Base-by-base conservation (phyloP, 2,329 filamentous ascomycete species). In the Aspergillus sp. region DNA sequence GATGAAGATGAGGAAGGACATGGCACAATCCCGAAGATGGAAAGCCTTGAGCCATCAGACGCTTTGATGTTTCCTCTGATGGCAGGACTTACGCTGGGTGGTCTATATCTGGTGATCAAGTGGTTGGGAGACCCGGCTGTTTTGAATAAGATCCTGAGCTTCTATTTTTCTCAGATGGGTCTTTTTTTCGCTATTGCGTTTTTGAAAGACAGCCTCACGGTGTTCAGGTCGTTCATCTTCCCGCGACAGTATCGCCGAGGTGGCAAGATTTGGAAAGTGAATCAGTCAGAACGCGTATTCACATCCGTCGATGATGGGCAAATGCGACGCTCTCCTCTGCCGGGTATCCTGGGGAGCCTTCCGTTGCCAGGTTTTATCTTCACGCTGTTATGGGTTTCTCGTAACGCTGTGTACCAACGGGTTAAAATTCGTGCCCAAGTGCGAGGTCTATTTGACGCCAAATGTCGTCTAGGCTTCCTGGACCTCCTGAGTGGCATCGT, bases 51-150 rank as follows among this genome's bases (percentile, higher is more conserved):
- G 6, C 82, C 86, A 1, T 82, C 79, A 0, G 91, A 97, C 66
- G 91, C 88, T 42, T 79, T 97, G 55, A 66, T 94, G 57, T 86
- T 96, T 52, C 93, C 91, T 1, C 56, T 96, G 30, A 73, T 89
- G 46, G 90, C 89, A 4, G 88, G 82, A 2, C 60, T 74, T 7
- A 81, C 84, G 1, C 78, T 97, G 6, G 76, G 82, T 38, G 81
- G 81, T 4, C 74, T 97, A 8, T 97, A 97, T 71, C 83, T 90
- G 57, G 74, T 95, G 49, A 88, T 97, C 62, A 88, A 94, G 64
- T 93, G 85, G 78, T 79, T 96, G 46, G 76, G 91, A 54, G 87
- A 95, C 59, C 83, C 89, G 1, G 75, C 82, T 7, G 72, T 94
- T 26, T 70, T 97, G 58, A 96, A 91, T 71, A 86, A 84, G 66